Percentiles rank a stretch among this genome's conserved stretches.
phyloP scores from a whole-genome alignment of 495 filamentous ascomycete species.

The Aspergillus haitiensis region DNA sequence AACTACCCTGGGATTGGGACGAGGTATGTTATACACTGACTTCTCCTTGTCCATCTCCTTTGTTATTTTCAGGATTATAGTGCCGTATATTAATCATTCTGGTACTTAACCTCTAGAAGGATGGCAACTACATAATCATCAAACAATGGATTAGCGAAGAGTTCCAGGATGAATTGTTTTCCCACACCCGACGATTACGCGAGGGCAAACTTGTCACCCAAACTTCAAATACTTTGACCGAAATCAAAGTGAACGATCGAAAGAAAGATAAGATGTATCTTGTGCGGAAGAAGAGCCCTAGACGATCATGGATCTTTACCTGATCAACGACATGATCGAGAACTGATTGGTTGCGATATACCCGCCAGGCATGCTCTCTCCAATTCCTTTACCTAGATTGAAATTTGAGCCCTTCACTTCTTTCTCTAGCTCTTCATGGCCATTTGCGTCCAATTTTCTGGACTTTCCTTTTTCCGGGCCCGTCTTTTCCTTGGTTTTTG shows the following conservation, averaged over 20 bases:
- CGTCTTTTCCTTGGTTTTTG: no score
- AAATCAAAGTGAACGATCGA: constrained; percentile 52
- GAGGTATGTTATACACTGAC: constrained; percentile 34
- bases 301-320: constrained; percentile 36
- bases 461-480: no score
- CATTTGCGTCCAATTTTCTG: not conserved
- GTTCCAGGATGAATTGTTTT: constrained; percentile 71
- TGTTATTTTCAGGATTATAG: no score
- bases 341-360: constrained; percentile 1
- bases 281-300: constrained; percentile 63
- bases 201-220: constrained; percentile 49
- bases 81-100: constrained; percentile 2
- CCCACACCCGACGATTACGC: constrained; percentile 65
- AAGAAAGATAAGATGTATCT: constrained; percentile 56
- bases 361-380: not conserved
- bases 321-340: constrained; percentile 21
- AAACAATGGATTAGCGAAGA: constrained; percentile 72
- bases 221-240: constrained; percentile 47
- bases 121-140: constrained; percentile 72
- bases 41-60: not conserved
- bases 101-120: constrained; percentile 26
- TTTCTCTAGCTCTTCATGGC: not conserved
- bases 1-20: constrained; percentile 54
- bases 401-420: not conserved
- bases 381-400: not conserved